phyloP scores from a whole-genome alignment of 768 basidiomycete genomes.

The Rhizopogon sp. region DNA sequence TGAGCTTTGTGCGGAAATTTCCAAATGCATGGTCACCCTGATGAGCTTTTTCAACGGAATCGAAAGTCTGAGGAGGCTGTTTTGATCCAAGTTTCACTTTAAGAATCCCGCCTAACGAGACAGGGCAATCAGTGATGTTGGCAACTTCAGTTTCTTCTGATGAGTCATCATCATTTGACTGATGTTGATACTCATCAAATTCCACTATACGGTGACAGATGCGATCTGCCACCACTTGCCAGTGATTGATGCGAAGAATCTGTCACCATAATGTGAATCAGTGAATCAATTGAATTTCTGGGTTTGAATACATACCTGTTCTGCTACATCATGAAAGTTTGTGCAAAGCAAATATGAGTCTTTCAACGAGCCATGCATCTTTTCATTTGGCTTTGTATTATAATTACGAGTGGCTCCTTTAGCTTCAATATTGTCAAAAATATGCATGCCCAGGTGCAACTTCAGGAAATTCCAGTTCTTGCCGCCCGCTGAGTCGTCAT shows the following conservation, averaged over 20 bases:
- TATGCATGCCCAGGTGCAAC: conserved; percentile 24
- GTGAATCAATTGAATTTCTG: too few relatives aligned
- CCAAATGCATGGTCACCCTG: background rate
- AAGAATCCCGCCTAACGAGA: too few relatives aligned
- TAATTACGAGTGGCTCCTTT: conserved; percentile 28
- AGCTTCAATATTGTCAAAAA: conserved; percentile 25
- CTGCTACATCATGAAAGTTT: conserved; percentile 29
- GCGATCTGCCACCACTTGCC: too few relatives aligned
- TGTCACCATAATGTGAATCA: too few relatives aligned
- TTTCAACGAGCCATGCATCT: conserved; percentile 23
- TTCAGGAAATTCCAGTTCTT: conserved; percentile 33
- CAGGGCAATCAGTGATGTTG: too few relatives aligned
- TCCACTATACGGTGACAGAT: background rate
- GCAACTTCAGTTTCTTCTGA: too few relatives aligned
- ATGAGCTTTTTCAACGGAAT: background rate
- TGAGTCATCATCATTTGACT: too few relatives aligned
- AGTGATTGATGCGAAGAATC: too few relatives aligned
- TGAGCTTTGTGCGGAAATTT: conserved; percentile 1
- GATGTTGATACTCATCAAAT: too few relatives aligned
- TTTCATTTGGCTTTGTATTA: conserved; percentile 28
- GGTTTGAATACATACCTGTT: conserved; percentile 19
- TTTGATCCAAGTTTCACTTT: background rate
- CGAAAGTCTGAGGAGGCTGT: background rate
- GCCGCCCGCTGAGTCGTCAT: background rate
- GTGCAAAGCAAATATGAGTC: conserved; percentile 19